Percentiles rank a stretch among this genome's conserved stretches.
phyloP scores from a whole-genome alignment of 352 stramenopile genomes.

The Phytophthora pluvialis region DNA sequence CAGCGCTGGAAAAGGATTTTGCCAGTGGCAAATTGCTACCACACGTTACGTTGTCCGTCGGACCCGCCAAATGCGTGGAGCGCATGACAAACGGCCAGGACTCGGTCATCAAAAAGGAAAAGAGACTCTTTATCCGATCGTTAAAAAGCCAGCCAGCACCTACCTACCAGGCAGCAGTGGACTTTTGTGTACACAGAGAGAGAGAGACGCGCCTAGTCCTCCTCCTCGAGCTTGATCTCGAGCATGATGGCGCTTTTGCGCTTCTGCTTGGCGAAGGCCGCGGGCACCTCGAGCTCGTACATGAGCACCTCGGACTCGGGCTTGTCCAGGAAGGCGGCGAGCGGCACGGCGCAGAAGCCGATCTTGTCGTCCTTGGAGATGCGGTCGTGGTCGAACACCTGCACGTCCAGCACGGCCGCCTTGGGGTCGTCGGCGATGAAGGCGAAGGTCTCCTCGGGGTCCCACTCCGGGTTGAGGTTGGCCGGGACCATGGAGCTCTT shows the following conservation, averaged over 20 bases:
- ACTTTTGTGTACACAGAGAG: neutral
- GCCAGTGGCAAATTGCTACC: too few relatives aligned
- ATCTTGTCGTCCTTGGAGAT: slow-evolving; percentile 85
- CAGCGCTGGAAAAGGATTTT: too few relatives aligned
- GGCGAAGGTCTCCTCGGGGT: slow-evolving; percentile 64
- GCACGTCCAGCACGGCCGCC: slow-evolving; percentile 61
- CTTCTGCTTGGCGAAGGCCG: slow-evolving; percentile 63
- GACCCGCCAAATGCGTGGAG: neutral
- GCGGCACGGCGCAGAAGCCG: slow-evolving; percentile 57
- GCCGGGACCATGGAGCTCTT: slow-evolving; percentile 69
- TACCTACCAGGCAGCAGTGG: slow-evolving; percentile 9
- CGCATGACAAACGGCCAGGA: neutral
- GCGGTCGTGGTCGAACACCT: slow-evolving; percentile 78
- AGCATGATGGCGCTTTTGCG: slow-evolving; percentile 77
- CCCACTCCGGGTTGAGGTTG: slow-evolving; percentile 76
- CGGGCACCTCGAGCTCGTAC: slow-evolving; percentile 65
- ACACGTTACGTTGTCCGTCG: too few relatives aligned
- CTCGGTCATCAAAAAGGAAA: slow-evolving; percentile 19
- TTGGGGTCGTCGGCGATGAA: slow-evolving; percentile 70
- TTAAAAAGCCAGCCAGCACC: slow-evolving; percentile 10
- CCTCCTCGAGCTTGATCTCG: slow-evolving; percentile 72
- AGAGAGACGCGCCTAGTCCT: slow-evolving; percentile 35
- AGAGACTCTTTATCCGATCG: slow-evolving; percentile 9
- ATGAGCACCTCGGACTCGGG: slow-evolving; percentile 61
- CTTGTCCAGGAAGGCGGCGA: slow-evolving; percentile 57